A percentile compares a stretch with the other conserved stretches of the same genome.
Evolutionary conservation across 768 basidiomycete species (phyloP).

Genomic region (Serendipita sp.): DNA sequence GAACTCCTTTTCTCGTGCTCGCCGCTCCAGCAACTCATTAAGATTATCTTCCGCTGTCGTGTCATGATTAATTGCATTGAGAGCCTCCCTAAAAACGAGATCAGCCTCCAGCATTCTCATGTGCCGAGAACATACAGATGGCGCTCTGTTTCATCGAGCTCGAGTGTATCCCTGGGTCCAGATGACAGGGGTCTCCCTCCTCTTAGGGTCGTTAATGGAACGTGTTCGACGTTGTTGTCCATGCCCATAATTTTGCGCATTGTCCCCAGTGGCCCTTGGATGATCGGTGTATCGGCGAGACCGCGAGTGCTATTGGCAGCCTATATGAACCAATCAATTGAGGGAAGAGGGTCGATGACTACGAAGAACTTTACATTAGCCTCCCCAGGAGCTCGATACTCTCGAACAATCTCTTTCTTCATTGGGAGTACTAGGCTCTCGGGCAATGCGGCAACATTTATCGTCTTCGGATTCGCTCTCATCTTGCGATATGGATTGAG

Average conservation of each 20-base stretch:
- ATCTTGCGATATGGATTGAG: conserved; percentile 85
- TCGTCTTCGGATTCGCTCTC: conserved; percentile 52
- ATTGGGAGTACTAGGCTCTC: conserved; percentile 64
- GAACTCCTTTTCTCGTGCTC: conserved; percentile 70
- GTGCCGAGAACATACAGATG: conserved; percentile 39
- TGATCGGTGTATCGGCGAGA: neutral
- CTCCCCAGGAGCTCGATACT: conserved; percentile 21
- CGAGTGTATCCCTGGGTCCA: conserved; percentile 20
- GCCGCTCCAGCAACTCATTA: conserved; percentile 52
- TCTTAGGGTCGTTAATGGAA: conserved; percentile 42
- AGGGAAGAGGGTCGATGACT: neutral
- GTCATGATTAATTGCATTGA: conserved; percentile 49
- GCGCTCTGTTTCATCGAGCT: conserved; percentile 43
- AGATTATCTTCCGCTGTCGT: conserved; percentile 34
- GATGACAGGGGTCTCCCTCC: conserved; percentile 20
- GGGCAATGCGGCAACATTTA: conserved; percentile 55
- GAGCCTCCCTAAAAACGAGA: conserved; percentile 36
- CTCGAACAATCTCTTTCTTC: conserved; percentile 58
- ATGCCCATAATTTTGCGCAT: conserved; percentile 1
- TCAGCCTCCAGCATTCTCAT: neutral
- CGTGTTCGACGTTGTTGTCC: conserved; percentile 25
- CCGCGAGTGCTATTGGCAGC: neutral
- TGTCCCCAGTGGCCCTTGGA: conserved; percentile 5
- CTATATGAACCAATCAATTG: neutral
- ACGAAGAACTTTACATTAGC: neutral